Conservation (phyloP, 1,284 basidiomycete species). For the Mixia osmundae region DNA sequence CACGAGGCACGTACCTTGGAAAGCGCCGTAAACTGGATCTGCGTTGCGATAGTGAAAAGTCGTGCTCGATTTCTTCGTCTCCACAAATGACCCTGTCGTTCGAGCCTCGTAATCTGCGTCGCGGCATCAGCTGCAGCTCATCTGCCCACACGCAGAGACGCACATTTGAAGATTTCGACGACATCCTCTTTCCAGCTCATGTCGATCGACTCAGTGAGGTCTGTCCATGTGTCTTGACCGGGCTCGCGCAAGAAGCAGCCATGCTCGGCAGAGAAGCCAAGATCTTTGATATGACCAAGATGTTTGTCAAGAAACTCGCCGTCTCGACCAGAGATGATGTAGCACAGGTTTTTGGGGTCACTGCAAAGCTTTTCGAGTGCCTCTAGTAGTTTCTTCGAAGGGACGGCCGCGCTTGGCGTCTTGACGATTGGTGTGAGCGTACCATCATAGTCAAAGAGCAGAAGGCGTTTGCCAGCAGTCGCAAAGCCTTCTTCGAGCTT, state of each 20-base stretch:
- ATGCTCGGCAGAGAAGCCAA: slow-evolving; percentile 91
- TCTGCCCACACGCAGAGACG: background rate
- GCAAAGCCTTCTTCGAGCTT: slow-evolving; percentile 42
- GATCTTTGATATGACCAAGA: slow-evolving; percentile 52
- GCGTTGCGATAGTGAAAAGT: slow-evolving; percentile 91
- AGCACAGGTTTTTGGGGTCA: slow-evolving; percentile 75
- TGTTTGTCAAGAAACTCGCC: slow-evolving; percentile 75
- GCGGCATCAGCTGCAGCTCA: background rate
- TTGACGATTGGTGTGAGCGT: slow-evolving; percentile 95
- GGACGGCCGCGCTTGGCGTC: slow-evolving; percentile 65
- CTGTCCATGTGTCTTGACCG: slow-evolving; percentile 43
- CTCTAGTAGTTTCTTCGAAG: slow-evolving; percentile 47
- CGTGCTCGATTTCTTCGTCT: slow-evolving; percentile 87
- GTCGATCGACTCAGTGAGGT: slow-evolving; percentile 72
- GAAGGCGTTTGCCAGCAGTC: slow-evolving; percentile 52
- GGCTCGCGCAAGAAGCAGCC: slow-evolving; percentile 74
- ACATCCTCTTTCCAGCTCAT: slow-evolving; percentile 98
- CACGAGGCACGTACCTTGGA: slow-evolving; percentile 13
- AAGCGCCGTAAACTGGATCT: slow-evolving; percentile 75
- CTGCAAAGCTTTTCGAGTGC: slow-evolving; percentile 46
- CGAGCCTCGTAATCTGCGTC: slow-evolving; percentile 21
- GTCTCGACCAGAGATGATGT: slow-evolving; percentile 95
- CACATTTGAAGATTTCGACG: slow-evolving; percentile 67
- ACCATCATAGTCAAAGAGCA: slow-evolving; percentile 91
- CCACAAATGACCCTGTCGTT: slow-evolving; percentile 89